These are phyloP conservation scores for Clavispora santaluciae DNA, from an alignment of 805 yeast genomes.

Conservation along the genomic window DNA sequence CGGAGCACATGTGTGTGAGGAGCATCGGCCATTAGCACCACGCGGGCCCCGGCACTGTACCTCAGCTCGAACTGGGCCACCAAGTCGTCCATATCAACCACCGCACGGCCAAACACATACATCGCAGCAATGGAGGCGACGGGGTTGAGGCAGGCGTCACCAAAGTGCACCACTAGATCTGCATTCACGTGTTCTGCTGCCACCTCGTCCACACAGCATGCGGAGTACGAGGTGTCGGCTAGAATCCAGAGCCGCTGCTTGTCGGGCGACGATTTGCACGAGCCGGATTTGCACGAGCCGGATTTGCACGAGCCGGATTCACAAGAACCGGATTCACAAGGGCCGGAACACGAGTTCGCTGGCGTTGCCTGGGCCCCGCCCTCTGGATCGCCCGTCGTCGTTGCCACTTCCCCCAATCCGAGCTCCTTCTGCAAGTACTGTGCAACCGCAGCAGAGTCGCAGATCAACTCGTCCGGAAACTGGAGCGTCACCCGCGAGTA, in stretches of 20 bases:
- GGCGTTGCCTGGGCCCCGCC: too few relatives aligned
- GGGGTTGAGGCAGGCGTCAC: conserved; percentile 88
- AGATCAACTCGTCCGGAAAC: conserved; percentile 77
- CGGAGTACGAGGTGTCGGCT: conserved; percentile 93
- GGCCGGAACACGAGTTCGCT: too few relatives aligned
- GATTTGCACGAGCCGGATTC: too few relatives aligned
- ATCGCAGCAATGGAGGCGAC: conserved; percentile 68
- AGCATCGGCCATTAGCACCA: conserved; percentile 73
- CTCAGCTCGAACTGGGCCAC: conserved; percentile 36
- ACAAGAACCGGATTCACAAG: too few relatives aligned
- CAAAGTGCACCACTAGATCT: conserved; percentile 86
- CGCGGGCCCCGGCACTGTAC: conserved; percentile 35
- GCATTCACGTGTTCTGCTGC: conserved; percentile 91
- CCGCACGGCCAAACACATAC: conserved; percentile 73
- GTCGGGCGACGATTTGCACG: not conserved
- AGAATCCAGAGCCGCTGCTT: conserved; percentile 62
- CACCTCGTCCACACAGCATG: conserved; percentile 95
- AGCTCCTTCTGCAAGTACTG: conserved; percentile 45
- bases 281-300: not conserved
- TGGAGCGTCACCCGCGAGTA: conserved; percentile 69
- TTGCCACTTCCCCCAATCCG: conserved; percentile 3
- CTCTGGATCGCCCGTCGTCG: not conserved
- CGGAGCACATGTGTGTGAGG: conserved; percentile 50
- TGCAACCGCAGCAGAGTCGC: conserved; percentile 72
- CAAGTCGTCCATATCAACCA: conserved; percentile 40